These are phyloP conservation scores for Malus asiatica DNA, from an alignment of 306 rosid species.

Conservation along the genomic window DNA sequence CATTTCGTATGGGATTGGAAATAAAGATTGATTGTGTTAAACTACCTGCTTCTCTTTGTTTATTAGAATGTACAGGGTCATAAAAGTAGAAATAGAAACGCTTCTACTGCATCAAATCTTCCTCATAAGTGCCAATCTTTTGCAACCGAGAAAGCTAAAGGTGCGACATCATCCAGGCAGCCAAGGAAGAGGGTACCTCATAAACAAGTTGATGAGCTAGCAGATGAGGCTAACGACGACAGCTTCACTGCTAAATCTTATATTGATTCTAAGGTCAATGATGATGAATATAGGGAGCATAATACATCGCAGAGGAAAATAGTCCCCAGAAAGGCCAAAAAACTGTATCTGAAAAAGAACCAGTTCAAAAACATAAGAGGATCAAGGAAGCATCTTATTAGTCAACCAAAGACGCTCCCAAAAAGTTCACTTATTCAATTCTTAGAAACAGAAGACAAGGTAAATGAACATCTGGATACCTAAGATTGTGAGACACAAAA, in stretches of 20 bases:
- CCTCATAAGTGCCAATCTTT: slow-evolving; percentile 27
- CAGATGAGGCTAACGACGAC: slow-evolving; percentile 23
- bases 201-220: slow-evolving; percentile 32
- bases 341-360: slow-evolving; percentile 46
- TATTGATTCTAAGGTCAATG: slow-evolving; percentile 20
- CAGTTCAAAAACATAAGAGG: slow-evolving; percentile 37
- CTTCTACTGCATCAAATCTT: slow-evolving; percentile 18
- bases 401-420: slow-evolving; percentile 32
- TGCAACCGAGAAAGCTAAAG: slow-evolving; percentile 26
- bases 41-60: slow-evolving; percentile 17
- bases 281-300: slow-evolving; percentile 31
- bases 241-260: slow-evolving; percentile 34
- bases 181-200: slow-evolving; percentile 30
- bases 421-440: slow-evolving; percentile 72
- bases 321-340: slow-evolving; percentile 34
- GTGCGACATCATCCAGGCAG: slow-evolving; percentile 36
- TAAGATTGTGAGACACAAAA: background rate
- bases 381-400: slow-evolving; percentile 32
- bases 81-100: slow-evolving; percentile 16
- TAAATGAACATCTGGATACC: slow-evolving; percentile 17
- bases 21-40: background rate
- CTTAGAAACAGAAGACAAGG: slow-evolving; percentile 65
- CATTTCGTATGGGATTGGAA: background rate
- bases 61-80: slow-evolving; percentile 29
- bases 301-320: slow-evolving; percentile 33